Evolutionary conservation across 352 stramenopile genomes (phyloP).

Genomic region (Peronospora belbahrii): DNA sequence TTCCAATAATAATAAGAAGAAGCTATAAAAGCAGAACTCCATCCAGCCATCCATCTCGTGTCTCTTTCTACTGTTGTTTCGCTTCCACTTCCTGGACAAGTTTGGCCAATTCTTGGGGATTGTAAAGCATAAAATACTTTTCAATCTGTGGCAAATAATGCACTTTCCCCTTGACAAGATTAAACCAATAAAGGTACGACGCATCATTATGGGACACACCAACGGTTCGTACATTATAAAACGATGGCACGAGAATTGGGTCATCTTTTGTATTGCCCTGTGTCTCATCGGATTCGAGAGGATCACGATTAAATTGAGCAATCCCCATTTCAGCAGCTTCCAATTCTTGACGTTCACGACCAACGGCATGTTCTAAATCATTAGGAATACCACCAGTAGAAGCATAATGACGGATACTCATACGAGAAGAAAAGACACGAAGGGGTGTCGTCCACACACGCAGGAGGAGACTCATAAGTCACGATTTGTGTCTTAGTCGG

Average conservation of each 20-base stretch:
- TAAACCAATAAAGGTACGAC: constrained; percentile 86
- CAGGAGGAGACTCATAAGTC: no score
- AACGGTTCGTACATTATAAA: constrained; percentile 61
- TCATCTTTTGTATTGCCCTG: constrained; percentile 87
- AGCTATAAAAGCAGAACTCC: no score
- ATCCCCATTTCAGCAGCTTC: constrained; percentile 63
- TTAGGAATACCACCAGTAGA: constrained; percentile 50
- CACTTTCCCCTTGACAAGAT: constrained; percentile 79
- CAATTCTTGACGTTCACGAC: constrained; percentile 68
- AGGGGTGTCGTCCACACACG: no score
- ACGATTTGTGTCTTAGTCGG: no score
- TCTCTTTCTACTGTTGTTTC: constrained; percentile 79
- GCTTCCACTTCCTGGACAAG: constrained; percentile 79
- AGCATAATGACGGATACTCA: constrained; percentile 47
- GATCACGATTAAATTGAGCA: constrained; percentile 73
- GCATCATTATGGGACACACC: constrained; percentile 86
- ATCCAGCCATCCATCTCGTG: no score
- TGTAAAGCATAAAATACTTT: constrained; percentile 89
- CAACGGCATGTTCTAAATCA: constrained; percentile 75
- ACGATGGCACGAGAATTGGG: constrained; percentile 81
- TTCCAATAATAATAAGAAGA: no score
- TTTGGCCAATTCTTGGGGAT: constrained; percentile 76
- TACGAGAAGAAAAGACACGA: constrained; percentile 28
- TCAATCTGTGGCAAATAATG: constrained; percentile 81
- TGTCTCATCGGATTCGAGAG: constrained; percentile 76